phyloP scores from a whole-genome alignment of 1,284 basidiomycete genomes.

The Pseudomicrostroma phylloplanum region DNA sequence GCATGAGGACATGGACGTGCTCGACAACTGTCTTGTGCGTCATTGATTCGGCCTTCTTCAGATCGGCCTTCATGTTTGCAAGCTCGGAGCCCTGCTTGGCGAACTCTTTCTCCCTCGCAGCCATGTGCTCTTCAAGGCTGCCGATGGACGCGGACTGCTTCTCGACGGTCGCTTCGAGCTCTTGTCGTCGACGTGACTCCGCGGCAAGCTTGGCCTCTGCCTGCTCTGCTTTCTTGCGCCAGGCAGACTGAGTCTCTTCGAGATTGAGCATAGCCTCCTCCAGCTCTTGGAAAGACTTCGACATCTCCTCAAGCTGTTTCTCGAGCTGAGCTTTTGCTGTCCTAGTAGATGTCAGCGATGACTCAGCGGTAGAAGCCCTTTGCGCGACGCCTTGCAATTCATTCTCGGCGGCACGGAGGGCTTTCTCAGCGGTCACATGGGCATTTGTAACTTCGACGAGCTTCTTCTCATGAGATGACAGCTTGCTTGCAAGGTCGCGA shows the following conservation, averaged over 20 bases:
- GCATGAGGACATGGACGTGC: conserved; percentile 93
- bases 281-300: conserved; percentile 49
- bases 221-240: conserved; percentile 38
- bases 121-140: conserved; percentile 64
- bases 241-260: conserved; percentile 27
- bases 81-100: conserved; percentile 72
- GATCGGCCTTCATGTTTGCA: conserved; percentile 60
- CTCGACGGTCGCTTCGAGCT: conserved; percentile 29
- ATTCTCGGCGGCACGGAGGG: conserved; percentile 64
- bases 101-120: conserved; percentile 72
- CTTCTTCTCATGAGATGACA: conserved; percentile 12
- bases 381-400: conserved; percentile 75
- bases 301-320: conserved; percentile 65
- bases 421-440: conserved; percentile 64
- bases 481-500: conserved; percentile 10
- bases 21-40: conserved; percentile 98
- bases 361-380: conserved; percentile 60
- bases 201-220: conserved; percentile 33
- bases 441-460: conserved; percentile 57
- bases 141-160: conserved; percentile 60
- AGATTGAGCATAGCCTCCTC: conserved; percentile 40
- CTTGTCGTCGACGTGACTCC: conserved; percentile 46
- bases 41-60: conserved; percentile 56
- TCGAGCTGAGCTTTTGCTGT: conserved; percentile 56
- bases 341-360: conserved; percentile 23